Evolutionary conservation across 768 basidiomycete species (phyloP).

Genomic region (Auriscalpium microsporum): DNA sequence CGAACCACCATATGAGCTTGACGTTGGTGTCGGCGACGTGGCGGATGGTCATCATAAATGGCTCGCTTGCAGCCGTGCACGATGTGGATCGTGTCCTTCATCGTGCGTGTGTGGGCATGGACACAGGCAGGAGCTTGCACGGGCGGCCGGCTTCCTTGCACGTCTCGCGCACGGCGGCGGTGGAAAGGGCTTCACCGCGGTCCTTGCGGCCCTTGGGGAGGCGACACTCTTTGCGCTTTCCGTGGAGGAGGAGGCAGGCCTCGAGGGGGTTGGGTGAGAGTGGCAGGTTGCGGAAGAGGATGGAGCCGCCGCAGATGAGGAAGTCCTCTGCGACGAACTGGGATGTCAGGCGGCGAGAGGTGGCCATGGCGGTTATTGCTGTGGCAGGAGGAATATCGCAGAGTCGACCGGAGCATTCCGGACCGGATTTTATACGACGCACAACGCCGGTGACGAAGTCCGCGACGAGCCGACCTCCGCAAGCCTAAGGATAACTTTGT

Average conservation of each 20-base stretch:
- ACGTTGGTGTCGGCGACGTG: slow-evolving; percentile 21
- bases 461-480: too few relatives aligned
- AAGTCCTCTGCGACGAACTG: slow-evolving; percentile 12
- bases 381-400: too few relatives aligned
- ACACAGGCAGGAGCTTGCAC: slow-evolving; percentile 40
- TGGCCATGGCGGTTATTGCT: too few relatives aligned
- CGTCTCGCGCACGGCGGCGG: slow-evolving; percentile 50
- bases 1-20: slow-evolving; percentile 48
- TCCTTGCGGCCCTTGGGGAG: slow-evolving; percentile 62
- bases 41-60: slow-evolving; percentile 28
- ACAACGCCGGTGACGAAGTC: too few relatives aligned
- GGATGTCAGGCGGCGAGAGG: slow-evolving; percentile 1
- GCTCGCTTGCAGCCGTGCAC: slow-evolving; percentile 22
- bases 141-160: slow-evolving; percentile 58
- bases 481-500: too few relatives aligned
- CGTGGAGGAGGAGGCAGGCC: slow-evolving; percentile 25
- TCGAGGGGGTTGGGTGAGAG: slow-evolving; percentile 12
- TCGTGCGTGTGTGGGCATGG: slow-evolving; percentile 48
- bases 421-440: too few relatives aligned
- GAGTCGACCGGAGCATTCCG: too few relatives aligned
- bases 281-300: slow-evolving; percentile 17
- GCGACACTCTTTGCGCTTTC: slow-evolving; percentile 25
- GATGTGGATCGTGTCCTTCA: slow-evolving; percentile 21
- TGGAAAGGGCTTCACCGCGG: slow-evolving; percentile 40
- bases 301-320: slow-evolving; percentile 23